A percentile compares a stretch with the other conserved stretches of the same genome.
These are phyloP conservation scores for Carnegiea gigantea DNA, from an alignment of 179 eudicot species.

Conservation along the genomic window DNA sequence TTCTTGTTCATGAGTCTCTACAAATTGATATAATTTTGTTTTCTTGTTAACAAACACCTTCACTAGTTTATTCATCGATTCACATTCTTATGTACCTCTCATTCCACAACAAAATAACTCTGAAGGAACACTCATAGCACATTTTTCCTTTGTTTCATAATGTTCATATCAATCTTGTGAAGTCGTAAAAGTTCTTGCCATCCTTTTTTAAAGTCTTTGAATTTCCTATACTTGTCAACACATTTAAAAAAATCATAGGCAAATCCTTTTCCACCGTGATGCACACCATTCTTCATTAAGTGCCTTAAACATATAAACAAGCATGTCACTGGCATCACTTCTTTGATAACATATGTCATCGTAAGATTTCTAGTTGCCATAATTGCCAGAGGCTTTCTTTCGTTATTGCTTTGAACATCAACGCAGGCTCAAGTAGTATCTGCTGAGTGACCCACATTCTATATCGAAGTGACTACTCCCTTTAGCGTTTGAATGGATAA, in stretches of 20 bases:
- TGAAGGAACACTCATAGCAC: background rate
- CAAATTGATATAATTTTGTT: background rate
- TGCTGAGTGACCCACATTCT: too few species aligned
- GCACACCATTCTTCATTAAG: background rate
- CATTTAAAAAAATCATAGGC: too few species aligned
- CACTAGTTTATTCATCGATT: background rate
- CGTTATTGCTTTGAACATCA: background rate
- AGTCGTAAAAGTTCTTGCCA: too few species aligned
- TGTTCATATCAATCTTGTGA: background rate
- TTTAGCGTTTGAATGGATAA: too few species aligned
- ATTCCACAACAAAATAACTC: background rate
- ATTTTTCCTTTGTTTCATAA: background rate
- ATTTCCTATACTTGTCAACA: too few species aligned
- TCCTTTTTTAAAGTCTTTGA: background rate
- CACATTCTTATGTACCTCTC: background rate
- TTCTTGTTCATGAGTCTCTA: background rate
- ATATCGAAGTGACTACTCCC: too few species aligned
- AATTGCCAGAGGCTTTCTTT: background rate
- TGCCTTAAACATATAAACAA: background rate
- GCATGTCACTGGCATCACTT: background rate
- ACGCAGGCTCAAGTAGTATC: background rate
- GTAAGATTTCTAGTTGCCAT: background rate
- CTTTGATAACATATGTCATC: background rate
- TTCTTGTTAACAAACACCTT: background rate
- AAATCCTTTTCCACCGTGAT: too few species aligned